Evolutionary conservation across 2,329 filamentous ascomycete species (phyloP).

Genomic region (Zelopaecilomyces penicillatus): DNA sequence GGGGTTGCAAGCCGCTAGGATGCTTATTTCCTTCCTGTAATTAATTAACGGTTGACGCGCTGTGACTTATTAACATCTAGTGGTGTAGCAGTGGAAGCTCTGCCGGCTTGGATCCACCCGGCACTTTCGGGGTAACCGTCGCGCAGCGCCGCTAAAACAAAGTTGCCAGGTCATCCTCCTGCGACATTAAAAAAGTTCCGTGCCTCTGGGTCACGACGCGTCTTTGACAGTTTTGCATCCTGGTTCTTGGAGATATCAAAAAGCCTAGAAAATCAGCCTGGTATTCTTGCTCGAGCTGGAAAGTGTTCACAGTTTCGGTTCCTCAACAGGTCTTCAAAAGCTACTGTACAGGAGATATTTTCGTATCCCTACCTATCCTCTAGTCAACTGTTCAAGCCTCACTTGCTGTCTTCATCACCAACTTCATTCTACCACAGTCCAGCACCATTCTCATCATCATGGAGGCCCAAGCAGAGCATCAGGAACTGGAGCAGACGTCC

Average conservation of each 20-base stretch:
- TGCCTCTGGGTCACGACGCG: background rate
- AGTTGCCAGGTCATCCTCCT: slow-evolving; percentile 3
- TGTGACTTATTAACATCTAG: too few species aligned
- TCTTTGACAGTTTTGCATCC: too few species aligned
- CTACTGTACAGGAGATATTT: too few species aligned
- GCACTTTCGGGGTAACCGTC: slow-evolving; percentile 8
- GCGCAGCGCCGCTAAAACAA: slow-evolving; percentile 5
- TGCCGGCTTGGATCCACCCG: slow-evolving; percentile 4
- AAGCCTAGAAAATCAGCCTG: too few species aligned
- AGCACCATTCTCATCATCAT: background rate
- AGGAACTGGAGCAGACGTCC: slow-evolving; percentile 18
- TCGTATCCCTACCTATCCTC: background rate
- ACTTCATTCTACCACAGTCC: background rate
- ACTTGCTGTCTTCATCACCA: background rate
- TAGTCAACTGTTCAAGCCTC: background rate
- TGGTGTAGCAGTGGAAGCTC: background rate
- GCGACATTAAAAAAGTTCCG: slow-evolving; percentile 6
- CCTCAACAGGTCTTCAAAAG: too few species aligned
- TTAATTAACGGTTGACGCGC: too few species aligned
- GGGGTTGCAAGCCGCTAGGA: too few species aligned
- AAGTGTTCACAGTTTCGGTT: too few species aligned
- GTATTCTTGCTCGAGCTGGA: too few species aligned
- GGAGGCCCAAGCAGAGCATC: slow-evolving; percentile 12
- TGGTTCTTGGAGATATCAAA: too few species aligned
- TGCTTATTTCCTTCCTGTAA: too few species aligned